phyloP scores from a whole-genome alignment of 495 filamentous ascomycete species.

The Aspergillus cristatus region DNA sequence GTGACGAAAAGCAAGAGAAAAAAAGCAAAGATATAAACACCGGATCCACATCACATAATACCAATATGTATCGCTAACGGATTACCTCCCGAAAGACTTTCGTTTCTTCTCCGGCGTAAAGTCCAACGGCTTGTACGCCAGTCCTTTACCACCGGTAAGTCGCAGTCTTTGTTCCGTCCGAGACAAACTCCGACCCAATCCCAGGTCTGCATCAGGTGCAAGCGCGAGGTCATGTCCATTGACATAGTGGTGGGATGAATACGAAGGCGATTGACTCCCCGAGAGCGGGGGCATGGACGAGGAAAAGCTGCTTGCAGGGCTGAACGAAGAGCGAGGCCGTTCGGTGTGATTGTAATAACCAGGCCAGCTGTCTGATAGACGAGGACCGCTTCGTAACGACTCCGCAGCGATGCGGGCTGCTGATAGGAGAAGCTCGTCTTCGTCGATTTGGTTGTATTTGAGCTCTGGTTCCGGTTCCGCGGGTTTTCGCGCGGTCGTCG shows the following conservation, averaged over 20 bases:
- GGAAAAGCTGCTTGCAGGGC: slow-evolving; percentile 18
- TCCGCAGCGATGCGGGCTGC: slow-evolving; percentile 37
- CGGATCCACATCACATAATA: too few relatives aligned
- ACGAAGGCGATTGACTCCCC: too few relatives aligned
- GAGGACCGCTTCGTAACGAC: slow-evolving; percentile 28
- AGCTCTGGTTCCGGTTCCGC: slow-evolving; percentile 8
- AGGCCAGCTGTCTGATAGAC: slow-evolving; percentile 19
- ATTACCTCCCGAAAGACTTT: slow-evolving; percentile 3
- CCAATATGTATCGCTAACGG: too few relatives aligned
- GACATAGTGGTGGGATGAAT: slow-evolving; percentile 8
- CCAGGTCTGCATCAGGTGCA: slow-evolving; percentile 29
- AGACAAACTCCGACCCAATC: slow-evolving; percentile 30
- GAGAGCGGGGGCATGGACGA: too few relatives aligned
- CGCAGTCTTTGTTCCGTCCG: slow-evolving; percentile 34
- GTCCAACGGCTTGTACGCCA: slow-evolving; percentile 34
- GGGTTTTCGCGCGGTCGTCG: slow-evolving; percentile 17
- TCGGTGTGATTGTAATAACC: neutral
- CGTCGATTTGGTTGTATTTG: slow-evolving; percentile 25
- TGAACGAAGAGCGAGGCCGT: slow-evolving; percentile 17
- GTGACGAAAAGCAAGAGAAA: neutral
- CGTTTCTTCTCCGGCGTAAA: slow-evolving; percentile 17
- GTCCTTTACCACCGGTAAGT: slow-evolving; percentile 29
- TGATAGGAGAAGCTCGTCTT: slow-evolving; percentile 34
- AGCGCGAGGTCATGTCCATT: slow-evolving; percentile 31
- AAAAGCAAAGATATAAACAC: neutral